phyloP scores from a whole-genome alignment of 495 filamentous ascomycete species.

The Amorphotheca resinae region DNA sequence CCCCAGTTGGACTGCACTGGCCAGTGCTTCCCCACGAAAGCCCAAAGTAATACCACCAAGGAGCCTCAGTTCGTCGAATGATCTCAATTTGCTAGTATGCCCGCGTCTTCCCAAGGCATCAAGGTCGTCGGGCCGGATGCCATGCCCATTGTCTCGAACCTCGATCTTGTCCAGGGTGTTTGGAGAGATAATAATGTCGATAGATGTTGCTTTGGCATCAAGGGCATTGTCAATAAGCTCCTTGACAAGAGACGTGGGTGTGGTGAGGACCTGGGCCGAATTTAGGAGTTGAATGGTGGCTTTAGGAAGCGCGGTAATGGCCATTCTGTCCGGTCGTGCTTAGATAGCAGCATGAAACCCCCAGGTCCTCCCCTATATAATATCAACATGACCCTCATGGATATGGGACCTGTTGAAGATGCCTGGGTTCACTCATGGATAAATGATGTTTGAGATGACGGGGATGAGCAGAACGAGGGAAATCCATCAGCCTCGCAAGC shows the following conservation, averaged over 20 bases:
- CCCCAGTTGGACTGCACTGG: conserved; percentile 61
- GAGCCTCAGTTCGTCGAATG: conserved; percentile 53
- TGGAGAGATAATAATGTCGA: conserved; percentile 59
- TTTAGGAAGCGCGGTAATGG: conserved; percentile 53
- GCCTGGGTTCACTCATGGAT: too few relatives aligned
- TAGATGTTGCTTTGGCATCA: conserved; percentile 63
- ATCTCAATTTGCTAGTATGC: conserved; percentile 77
- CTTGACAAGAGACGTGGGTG: conserved; percentile 66
- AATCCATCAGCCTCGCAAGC: background rate
- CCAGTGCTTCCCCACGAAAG: conserved; percentile 80
- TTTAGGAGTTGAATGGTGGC: conserved; percentile 54
- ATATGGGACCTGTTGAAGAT: too few relatives aligned
- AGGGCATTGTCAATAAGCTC: conserved; percentile 88
- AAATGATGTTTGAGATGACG: too few relatives aligned
- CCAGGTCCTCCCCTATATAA: too few relatives aligned
- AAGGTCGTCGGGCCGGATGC: conserved; percentile 62
- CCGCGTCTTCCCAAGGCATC: conserved; percentile 52
- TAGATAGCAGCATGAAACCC: background rate
- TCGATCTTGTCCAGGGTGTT: conserved; percentile 78
- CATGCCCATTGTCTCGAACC: conserved; percentile 80
- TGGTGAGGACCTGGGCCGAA: conserved; percentile 59
- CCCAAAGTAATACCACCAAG: conserved; percentile 61
- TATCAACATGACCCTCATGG: too few relatives aligned
- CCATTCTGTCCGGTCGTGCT: conserved; percentile 8
- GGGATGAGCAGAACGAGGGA: too few relatives aligned